These are phyloP conservation scores for Stachybotrys chartarum DNA, from an alignment of 2,329 filamentous ascomycete species.

Conservation along the genomic window DNA sequence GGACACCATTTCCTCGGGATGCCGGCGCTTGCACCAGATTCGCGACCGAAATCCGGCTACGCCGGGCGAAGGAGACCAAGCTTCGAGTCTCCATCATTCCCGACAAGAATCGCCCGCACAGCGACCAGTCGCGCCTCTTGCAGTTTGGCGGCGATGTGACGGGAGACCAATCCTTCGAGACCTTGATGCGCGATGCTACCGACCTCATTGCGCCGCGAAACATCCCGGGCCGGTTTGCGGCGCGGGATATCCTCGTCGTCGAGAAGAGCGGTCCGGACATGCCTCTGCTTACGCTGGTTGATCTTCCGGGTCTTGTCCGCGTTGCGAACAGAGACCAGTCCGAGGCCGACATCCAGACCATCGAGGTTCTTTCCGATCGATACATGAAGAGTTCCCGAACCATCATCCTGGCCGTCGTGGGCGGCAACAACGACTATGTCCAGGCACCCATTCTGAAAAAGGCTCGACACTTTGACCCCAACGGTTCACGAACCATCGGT, in stretches of 20 bases:
- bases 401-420: conserved; percentile 48
- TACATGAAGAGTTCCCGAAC: conserved; percentile 51
- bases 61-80: conserved; percentile 34
- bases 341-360: conserved; percentile 42
- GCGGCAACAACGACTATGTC: conserved; percentile 48
- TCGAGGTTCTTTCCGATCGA: conserved; percentile 41
- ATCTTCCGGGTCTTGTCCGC: conserved; percentile 52
- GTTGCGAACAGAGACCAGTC: conserved; percentile 47
- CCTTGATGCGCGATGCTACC: conserved; percentile 43
- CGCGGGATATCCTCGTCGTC: conserved; percentile 47
- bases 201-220: conserved; percentile 44
- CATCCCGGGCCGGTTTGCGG: conserved; percentile 42
- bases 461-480: conserved; percentile 41
- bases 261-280: conserved; percentile 53
- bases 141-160: conserved; percentile 41
- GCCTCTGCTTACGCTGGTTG: conserved; percentile 53
- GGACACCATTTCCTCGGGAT: conserved; percentile 52
- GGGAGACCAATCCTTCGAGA: conserved; percentile 37
- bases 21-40: conserved; percentile 56
- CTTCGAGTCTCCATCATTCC: conserved; percentile 49
- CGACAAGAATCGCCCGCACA: conserved; percentile 37
- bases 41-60: conserved; percentile 51
- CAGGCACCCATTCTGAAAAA: conserved; percentile 45
- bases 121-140: conserved; percentile 38
- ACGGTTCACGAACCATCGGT: conserved; percentile 41